Evolutionary conservation across 441 rosid genomes (phyloP).

Genomic region (Gossypium davidsonii): DNA sequence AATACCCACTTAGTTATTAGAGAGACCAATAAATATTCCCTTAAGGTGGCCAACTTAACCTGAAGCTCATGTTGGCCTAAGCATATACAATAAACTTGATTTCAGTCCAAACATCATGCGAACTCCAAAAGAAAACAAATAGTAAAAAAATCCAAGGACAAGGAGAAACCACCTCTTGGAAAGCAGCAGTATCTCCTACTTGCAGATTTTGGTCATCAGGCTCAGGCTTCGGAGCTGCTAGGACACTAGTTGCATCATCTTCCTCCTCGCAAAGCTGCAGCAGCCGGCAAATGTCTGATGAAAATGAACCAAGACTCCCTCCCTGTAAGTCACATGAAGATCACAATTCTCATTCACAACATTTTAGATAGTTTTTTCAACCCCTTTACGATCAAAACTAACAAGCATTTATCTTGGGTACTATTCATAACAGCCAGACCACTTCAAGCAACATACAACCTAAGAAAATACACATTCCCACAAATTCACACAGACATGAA

Average conservation of each 20-base stretch:
- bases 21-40: background rate
- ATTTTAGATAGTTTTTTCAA: constrained; percentile 3
- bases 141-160: background rate
- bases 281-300: constrained; percentile 83
- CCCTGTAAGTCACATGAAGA: constrained; percentile 49
- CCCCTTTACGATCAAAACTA: background rate
- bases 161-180: constrained; percentile 47
- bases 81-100: background rate
- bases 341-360: constrained; percentile 3
- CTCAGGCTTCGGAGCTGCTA: constrained; percentile 80
- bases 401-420: background rate
- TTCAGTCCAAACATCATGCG: background rate
- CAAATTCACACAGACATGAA: background rate
- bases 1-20: background rate
- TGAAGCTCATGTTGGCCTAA: background rate
- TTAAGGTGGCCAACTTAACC: background rate
- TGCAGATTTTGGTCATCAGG: constrained; percentile 72
- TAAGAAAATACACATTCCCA: no score
- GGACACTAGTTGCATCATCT: constrained; percentile 90
- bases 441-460: background rate
- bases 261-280: constrained; percentile 93
- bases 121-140: constrained; percentile 2
- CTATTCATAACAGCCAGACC: background rate
- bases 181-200: constrained; percentile 40
- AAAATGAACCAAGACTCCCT: constrained; percentile 79